A percentile compares a stretch with the other conserved stretches of the same genome.
Evolutionary conservation across 2,329 filamentous ascomycete species (phyloP).

Genomic region (Clonostachys byssicola): DNA sequence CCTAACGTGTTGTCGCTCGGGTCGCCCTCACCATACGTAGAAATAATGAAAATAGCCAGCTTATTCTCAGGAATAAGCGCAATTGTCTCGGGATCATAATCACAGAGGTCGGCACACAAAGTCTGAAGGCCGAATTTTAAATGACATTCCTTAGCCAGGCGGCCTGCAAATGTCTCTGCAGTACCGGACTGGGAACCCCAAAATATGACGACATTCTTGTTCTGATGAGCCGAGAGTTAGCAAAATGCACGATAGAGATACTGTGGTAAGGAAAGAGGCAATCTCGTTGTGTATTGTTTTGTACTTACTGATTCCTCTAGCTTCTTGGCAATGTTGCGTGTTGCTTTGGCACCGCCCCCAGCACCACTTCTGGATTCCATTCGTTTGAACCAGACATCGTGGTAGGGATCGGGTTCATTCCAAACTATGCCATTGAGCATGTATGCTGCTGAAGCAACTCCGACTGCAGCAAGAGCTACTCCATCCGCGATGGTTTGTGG

Average conservation of each 20-base stretch:
- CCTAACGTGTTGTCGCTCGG: slow-evolving; percentile 21
- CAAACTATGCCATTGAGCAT: slow-evolving; percentile 35
- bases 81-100: slow-evolving; percentile 1
- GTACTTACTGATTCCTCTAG: slow-evolving; percentile 22
- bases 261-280: no score
- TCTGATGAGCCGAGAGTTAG: no score
- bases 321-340: slow-evolving; percentile 82
- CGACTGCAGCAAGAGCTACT: no score
- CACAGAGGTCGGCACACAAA: background rate
- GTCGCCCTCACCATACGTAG: slow-evolving; percentile 32
- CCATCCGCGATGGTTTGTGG: no score
- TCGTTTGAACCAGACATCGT: slow-evolving; percentile 40
- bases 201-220: background rate
- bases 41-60: slow-evolving; percentile 1
- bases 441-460: slow-evolving; percentile 18
- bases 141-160: slow-evolving; percentile 84
- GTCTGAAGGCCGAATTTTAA: slow-evolving; percentile 46
- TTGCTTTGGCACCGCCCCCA: slow-evolving; percentile 34
- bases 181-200: slow-evolving; percentile 96
- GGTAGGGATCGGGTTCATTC: slow-evolving; percentile 44
- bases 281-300: no score
- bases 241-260: no score
- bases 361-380: slow-evolving; percentile 26
- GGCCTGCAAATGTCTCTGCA: slow-evolving; percentile 88
- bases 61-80: background rate